Evolutionary conservation across 1,284 basidiomycete genomes (phyloP), one percentile per base, ranked within the genome.

Genomic region (Ustilago sp.): DNA sequence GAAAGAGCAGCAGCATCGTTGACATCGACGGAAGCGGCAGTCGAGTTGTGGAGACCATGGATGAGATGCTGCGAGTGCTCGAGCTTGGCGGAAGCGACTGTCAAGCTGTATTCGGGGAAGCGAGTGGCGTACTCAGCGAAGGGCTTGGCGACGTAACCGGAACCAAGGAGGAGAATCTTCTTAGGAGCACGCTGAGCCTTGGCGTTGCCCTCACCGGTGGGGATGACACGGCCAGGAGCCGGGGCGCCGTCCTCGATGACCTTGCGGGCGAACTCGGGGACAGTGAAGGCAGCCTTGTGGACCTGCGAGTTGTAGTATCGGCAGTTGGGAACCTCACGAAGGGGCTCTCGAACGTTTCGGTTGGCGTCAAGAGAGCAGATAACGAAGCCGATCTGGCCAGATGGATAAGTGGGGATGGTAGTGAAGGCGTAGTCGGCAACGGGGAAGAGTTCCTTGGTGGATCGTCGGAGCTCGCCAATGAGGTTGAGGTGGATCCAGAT

Each of bases 401-500:
- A 93, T 28, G 97, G 97, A 88, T 99, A 86, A 96, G 96, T 98
- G 2, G 97, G 97, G 83, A 99, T 97, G 57, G 95, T 97, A 76
- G 95, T 97, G 88, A 90, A 98, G 15, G 94, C 96, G 87, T 98
- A 99, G 86, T 95, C 93, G 55, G 92, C 90, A 36, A 91, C 91
- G 58, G 92, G 89, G 89, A 98, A 99, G 75, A 98, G 88, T 67
- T 89, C 88, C 77, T 90, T 89, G 58, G 93, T 93, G 85, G 91
- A 93, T 77, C 89, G 87, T 77, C 91, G 90, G 66, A 98, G 90
- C 75, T 92, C 89, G 74, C 90, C 88, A 88, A 99, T 98, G 81
- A 99, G 90, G 28, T 90, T 90, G 39, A 98, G 90, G 88, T 99
- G 97, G 52, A 98, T 88, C 96, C 97, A 99, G 59, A 95, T 89